These are phyloP conservation scores for Chalciporus piperatoides DNA, from an alignment of 1,284 basidiomycete species.

Conservation along the genomic window DNA sequence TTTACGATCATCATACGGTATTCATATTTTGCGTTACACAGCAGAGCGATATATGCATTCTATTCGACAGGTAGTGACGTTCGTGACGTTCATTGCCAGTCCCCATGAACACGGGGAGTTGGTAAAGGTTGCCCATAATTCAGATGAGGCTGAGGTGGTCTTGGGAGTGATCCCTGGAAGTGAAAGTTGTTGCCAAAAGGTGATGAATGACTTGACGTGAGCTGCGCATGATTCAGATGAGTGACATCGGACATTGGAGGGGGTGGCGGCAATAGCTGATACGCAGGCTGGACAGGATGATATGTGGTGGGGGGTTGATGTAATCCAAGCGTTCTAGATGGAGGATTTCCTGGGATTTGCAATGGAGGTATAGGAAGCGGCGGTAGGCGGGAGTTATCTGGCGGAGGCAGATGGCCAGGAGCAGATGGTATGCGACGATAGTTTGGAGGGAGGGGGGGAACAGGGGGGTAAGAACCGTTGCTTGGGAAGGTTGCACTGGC, in stretches of 20 bases:
- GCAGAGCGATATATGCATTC: slow-evolving; percentile 1
- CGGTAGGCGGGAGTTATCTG: slow-evolving; percentile 21
- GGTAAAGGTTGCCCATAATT: slow-evolving; percentile 29
- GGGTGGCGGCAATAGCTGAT: slow-evolving; percentile 37
- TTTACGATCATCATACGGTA: slow-evolving; percentile 10
- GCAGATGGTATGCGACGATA: slow-evolving; percentile 30
- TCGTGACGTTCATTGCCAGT: slow-evolving; percentile 24
- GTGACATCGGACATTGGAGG: slow-evolving; percentile 30
- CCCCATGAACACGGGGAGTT: slow-evolving; percentile 20
- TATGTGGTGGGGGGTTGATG: slow-evolving; percentile 40
- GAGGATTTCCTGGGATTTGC: slow-evolving; percentile 26
- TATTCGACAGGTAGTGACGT: slow-evolving; percentile 11
- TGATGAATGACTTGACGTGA: slow-evolving; percentile 30
- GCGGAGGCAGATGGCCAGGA: slow-evolving; percentile 24
- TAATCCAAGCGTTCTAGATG: slow-evolving; percentile 33
- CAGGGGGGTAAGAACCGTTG: slow-evolving; percentile 19
- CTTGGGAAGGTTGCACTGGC: slow-evolving; percentile 18
- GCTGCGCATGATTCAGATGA: slow-evolving; percentile 26
- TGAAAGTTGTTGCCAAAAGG: slow-evolving; percentile 30
- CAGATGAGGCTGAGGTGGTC: slow-evolving; percentile 34
- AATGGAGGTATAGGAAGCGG: slow-evolving; percentile 31
- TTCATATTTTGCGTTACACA: slow-evolving; percentile 17
- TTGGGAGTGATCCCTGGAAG: slow-evolving; percentile 42
- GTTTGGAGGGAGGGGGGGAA: slow-evolving; percentile 21
- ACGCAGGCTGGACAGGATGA: slow-evolving; percentile 33